These are phyloP conservation scores for Trametes villosa DNA, from an alignment of 768 basidiomycete genomes.

Conservation along the genomic window DNA sequence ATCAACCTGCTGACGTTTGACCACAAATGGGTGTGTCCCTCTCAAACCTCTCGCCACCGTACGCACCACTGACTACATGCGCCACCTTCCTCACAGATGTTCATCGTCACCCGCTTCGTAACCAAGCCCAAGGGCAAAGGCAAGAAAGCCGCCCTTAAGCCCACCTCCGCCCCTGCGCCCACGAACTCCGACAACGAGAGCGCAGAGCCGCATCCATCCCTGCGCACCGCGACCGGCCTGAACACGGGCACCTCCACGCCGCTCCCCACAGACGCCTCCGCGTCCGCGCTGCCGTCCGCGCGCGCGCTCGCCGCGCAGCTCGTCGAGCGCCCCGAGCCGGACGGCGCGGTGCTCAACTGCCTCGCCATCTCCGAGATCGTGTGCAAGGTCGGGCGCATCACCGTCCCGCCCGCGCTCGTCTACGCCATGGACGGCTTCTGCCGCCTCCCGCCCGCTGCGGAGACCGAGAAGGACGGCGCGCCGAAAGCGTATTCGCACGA, in stretches of 20 bases:
- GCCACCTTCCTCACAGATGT: conserved; percentile 48
- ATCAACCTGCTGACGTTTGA: conserved; percentile 67
- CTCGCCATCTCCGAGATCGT: conserved; percentile 65
- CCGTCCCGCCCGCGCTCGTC: conserved; percentile 68
- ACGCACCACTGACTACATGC: background rate
- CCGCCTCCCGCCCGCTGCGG: conserved; percentile 14
- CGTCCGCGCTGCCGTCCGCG: conserved; percentile 3
- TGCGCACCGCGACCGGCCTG: conserved; percentile 43
- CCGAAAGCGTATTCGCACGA: conserved; percentile 39
- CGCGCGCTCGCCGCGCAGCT: conserved; percentile 16
- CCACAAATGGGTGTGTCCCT: conserved; percentile 69
- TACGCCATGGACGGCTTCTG: conserved; percentile 64
- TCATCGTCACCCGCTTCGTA: conserved; percentile 65
- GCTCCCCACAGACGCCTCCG: conserved; percentile 5
- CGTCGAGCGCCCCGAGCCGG: conserved; percentile 43
- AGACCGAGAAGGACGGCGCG: background rate
- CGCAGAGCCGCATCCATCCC: conserved; percentile 28
- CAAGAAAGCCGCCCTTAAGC: conserved; percentile 14
- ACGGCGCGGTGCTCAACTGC: conserved; percentile 65
- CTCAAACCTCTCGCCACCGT: background rate
- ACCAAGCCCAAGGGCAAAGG: conserved; percentile 48
- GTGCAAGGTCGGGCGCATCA: conserved; percentile 74
- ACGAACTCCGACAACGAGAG: no score
- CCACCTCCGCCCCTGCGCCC: background rate
- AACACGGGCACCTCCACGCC: conserved; percentile 25